phyloP scores from a whole-genome alignment of 2,329 filamentous ascomycete genomes.

The Xylariaceae sp. region DNA sequence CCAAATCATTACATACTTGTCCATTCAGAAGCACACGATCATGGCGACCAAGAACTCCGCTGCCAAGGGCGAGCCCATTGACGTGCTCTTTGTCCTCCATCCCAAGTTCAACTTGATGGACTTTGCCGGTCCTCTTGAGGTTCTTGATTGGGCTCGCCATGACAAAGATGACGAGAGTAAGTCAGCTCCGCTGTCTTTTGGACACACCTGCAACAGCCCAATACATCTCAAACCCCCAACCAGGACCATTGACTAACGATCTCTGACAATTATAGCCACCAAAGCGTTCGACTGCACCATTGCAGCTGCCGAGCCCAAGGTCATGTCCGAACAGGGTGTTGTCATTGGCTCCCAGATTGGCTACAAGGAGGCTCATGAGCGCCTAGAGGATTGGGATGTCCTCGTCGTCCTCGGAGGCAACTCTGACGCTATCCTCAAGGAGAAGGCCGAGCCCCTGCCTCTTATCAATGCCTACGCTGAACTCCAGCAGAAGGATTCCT shows the following conservation, averaged over 20 bases:
- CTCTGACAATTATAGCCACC: conserved; percentile 33
- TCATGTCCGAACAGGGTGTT: conserved; percentile 59
- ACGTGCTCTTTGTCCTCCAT: conserved; percentile 58
- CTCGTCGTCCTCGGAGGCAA: conserved; percentile 74
- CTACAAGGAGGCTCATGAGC: conserved; percentile 73
- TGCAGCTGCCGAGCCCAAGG: conserved; percentile 48
- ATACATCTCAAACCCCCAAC: neutral
- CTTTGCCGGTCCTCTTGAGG: conserved; percentile 52
- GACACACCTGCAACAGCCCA: neutral
- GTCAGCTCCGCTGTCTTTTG: conserved; percentile 17
- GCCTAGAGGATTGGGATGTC: conserved; percentile 72
- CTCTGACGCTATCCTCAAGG: conserved; percentile 58
- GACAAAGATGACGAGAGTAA: conserved; percentile 50
- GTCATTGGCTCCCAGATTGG: conserved; percentile 70
- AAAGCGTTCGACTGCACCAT: conserved; percentile 58
- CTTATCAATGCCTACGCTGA: conserved; percentile 75
- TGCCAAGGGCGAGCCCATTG: conserved; percentile 55
- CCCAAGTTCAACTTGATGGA: conserved; percentile 57
- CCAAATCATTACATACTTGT: conserved; percentile 1
- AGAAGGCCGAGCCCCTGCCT: conserved; percentile 63
- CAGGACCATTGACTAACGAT: conserved; percentile 8
- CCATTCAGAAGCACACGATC: neutral
- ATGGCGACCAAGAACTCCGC: conserved; percentile 58
- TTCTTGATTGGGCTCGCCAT: conserved; percentile 46
- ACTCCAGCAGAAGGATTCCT: conserved; percentile 73